These are phyloP conservation scores for Malassezia equina DNA, from an alignment of 1,284 basidiomycete species.

Conservation along the genomic window DNA sequence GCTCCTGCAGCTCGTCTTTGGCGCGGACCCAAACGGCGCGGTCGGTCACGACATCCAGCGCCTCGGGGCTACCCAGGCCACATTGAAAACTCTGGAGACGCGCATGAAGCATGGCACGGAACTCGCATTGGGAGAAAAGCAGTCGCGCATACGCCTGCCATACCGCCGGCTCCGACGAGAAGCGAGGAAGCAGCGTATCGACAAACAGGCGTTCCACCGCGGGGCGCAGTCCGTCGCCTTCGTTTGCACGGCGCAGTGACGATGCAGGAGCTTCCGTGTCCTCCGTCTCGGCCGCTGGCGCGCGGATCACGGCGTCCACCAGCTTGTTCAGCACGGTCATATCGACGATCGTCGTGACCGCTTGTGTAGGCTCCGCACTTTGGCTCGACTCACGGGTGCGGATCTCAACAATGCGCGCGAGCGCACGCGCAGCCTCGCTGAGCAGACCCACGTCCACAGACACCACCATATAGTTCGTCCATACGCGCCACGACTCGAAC, in stretches of 20 bases:
- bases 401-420: constrained; percentile 71
- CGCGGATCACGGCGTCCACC: constrained; percentile 69
- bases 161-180: constrained; percentile 52
- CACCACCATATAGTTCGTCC: constrained; percentile 94
- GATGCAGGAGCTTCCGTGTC: neutral
- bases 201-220: constrained; percentile 64
- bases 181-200: constrained; percentile 63
- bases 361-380: constrained; percentile 53
- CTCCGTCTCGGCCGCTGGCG: constrained; percentile 41
- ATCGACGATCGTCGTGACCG: constrained; percentile 56
- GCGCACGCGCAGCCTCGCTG: constrained; percentile 72
- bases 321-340: constrained; percentile 75
- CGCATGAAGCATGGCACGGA: constrained; percentile 18
- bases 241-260: constrained; percentile 53
- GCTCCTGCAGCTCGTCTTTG: constrained; percentile 30
- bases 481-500: constrained; percentile 93
- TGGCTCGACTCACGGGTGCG: constrained; percentile 52
- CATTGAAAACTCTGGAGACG: constrained; percentile 29
- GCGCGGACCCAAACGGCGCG: constrained; percentile 5
- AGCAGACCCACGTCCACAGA: constrained; percentile 86
- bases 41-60: constrained; percentile 10
- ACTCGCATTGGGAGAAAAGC: constrained; percentile 26
- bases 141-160: constrained; percentile 36
- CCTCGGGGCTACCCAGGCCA: constrained; percentile 17
- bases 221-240: constrained; percentile 59